Conservation (phyloP, 1,284 basidiomycete species). For the Ceratobasidium sp. region DNA sequence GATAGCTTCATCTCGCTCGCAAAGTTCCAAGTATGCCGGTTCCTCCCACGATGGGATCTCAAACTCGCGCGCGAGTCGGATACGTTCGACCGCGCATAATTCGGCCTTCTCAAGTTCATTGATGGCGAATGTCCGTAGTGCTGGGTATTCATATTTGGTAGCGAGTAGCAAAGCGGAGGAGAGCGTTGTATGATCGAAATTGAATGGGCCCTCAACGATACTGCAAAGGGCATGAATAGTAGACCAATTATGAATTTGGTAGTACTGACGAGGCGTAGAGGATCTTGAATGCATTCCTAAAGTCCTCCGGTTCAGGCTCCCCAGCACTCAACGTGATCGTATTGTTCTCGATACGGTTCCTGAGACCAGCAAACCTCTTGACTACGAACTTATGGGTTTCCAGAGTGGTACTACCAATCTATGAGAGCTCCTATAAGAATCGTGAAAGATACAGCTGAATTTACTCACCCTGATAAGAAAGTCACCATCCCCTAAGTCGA, state of each 20-base stretch:
- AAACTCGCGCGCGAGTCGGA: slow-evolving; percentile 22
- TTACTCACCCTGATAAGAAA: slow-evolving; percentile 6
- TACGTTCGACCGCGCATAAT: slow-evolving; percentile 9
- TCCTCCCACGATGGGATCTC: slow-evolving; percentile 29
- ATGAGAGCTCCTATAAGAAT: background rate
- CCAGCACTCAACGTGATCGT: background rate
- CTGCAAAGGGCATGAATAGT: background rate
- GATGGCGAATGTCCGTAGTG: slow-evolving; percentile 14
- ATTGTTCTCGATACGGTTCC: slow-evolving; percentile 6
- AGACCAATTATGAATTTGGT: no score
- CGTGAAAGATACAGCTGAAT: no score
- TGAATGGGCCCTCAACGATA: slow-evolving; percentile 1
- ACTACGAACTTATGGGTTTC: slow-evolving; percentile 24
- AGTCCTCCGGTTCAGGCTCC: background rate
- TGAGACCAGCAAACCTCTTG: slow-evolving; percentile 20
- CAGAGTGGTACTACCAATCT: slow-evolving; percentile 17
- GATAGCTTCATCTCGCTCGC: slow-evolving; percentile 23
- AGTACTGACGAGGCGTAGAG: slow-evolving; percentile 36
- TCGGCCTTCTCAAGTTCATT: slow-evolving; percentile 4
- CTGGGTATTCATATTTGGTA: background rate
- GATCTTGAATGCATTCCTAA: slow-evolving; percentile 24
- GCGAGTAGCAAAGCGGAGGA: background rate
- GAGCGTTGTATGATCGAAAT: slow-evolving; percentile 6
- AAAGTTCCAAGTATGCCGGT: slow-evolving; percentile 26
- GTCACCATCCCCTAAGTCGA: slow-evolving; percentile 34